Evolutionary conservation across 2,329 filamentous ascomycete genomes (phyloP).

Genomic region (Juglanconis juglandina): DNA sequence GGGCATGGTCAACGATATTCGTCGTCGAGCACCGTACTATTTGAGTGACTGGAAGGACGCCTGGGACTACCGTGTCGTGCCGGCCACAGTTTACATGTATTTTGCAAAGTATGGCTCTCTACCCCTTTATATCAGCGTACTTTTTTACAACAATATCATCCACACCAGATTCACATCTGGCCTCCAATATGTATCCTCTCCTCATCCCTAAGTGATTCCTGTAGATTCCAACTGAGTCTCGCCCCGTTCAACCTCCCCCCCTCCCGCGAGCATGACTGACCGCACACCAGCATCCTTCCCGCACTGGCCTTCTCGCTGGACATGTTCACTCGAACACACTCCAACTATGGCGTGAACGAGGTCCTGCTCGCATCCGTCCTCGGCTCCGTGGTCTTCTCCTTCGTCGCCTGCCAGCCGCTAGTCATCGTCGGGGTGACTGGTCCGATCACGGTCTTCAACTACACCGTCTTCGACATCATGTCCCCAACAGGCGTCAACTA

Average conservation of each 20-base stretch:
- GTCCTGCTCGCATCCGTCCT: constrained; percentile 83
- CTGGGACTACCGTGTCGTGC: constrained; percentile 86
- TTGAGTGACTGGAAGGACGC: constrained; percentile 80
- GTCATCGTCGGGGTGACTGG: constrained; percentile 90
- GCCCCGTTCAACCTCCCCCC: not conserved
- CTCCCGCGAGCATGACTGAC: not conserved
- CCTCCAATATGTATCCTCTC: no score
- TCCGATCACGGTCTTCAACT: constrained; percentile 91
- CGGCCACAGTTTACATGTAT: constrained; percentile 89
- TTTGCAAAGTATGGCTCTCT: constrained; percentile 73
- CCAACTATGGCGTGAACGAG: constrained; percentile 87
- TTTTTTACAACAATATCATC: not conserved
- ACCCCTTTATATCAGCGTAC: not conserved
- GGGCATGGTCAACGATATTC: constrained; percentile 77
- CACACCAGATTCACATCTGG: not conserved
- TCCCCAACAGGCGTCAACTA: constrained; percentile 73
- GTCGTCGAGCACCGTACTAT: constrained; percentile 72
- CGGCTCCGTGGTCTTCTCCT: constrained; percentile 74
- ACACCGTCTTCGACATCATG: constrained; percentile 90
- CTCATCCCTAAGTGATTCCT: no score
- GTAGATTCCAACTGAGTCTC: not conserved
- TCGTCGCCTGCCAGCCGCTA: constrained; percentile 78
- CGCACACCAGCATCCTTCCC: constrained; percentile 66
- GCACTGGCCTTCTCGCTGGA: constrained; percentile 86
- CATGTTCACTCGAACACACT: constrained; percentile 86